Evolutionary conservation across 257 asterid genomes (phyloP), one percentile per base, ranked within the genome.

Genomic region (Prunella vulgaris): DNA sequence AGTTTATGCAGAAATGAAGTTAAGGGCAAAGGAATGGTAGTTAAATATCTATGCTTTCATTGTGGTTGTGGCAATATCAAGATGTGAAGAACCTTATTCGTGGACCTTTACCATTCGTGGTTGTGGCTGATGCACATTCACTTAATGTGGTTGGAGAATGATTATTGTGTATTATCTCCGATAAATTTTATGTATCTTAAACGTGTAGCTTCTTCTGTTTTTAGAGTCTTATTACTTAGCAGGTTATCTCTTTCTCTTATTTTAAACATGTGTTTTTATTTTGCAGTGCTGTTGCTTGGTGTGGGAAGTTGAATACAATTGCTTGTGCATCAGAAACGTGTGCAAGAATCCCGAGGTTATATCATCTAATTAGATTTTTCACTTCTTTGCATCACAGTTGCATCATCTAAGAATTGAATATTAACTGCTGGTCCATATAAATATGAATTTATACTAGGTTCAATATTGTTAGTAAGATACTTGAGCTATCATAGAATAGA

Each of bases 261-360:
- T n/a, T 66, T 7, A 28, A 20, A 7, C 27, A 49, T 42, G 7
- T 64, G 9, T 17, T 74, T 71, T 58, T 44, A 5, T 75, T 17
- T 74, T 78, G 77, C 84, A 94, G 99, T 85, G 95, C 92, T 68
- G 96, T 89, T 79, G 97, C 99, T 57, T 94, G 99, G 99, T 94
- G 99, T 48, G 96, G 96, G 66, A 94, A 91, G 86, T 82, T 94
- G 78, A 94, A 94, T 79, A 87, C 93, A 49, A 84, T 94, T 70
- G 99, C 99, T 54, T 91, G 97, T 83, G 97, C 99, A 24, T 87
- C 99, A 21, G 99, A 94, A 85, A 94, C 99, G 12, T 94, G 99
- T 83, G 97, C 99, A 14, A 83, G 97, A 78, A 91, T 91, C 66
- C 99, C 99, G 25, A 94, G 99, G 99, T 94, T 64, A 66, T 85